These are phyloP conservation scores for Urostyla sp. DNA, from an alignment of 73 alveolate species.

Conservation along the genomic window DNA sequence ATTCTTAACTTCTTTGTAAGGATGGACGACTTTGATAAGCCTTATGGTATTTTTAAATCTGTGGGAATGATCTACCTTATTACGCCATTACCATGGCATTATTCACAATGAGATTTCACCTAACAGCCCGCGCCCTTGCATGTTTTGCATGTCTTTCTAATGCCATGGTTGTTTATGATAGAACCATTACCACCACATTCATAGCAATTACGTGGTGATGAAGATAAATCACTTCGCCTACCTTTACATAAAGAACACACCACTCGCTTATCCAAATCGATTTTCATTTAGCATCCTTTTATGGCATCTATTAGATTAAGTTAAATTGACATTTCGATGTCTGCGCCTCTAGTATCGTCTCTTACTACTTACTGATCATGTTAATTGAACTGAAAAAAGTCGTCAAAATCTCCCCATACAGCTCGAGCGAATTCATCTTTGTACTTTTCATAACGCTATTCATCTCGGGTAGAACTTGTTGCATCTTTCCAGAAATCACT, in stretches of 20 bases:
- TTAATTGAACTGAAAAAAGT: conserved; percentile 43
- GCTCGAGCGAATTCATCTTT: conserved; percentile 16
- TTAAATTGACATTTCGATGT: conserved; percentile 26
- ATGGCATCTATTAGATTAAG: conserved; percentile 58
- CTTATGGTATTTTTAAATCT: conserved; percentile 59
- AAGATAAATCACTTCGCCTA: conserved; percentile 43
- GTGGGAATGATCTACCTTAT: background rate
- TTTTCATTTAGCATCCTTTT: conserved; percentile 43
- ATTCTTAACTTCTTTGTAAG: conserved; percentile 51
- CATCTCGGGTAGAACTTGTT: too few species aligned
- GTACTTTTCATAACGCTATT: too few species aligned
- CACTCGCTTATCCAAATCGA: conserved; percentile 49
- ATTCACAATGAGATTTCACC: conserved; percentile 35
- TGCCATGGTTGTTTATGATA: conserved; percentile 54
- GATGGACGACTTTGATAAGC: too few species aligned
- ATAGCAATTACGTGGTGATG: conserved; percentile 56
- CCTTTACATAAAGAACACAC: conserved; percentile 62
- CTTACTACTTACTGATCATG: background rate
- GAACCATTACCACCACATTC: conserved; percentile 73
- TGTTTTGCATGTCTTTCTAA: conserved; percentile 49
- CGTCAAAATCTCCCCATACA: conserved; percentile 56
- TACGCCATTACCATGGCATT: conserved; percentile 55
- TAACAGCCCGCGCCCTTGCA: conserved; percentile 63
- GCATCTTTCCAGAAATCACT: conserved; percentile 25
- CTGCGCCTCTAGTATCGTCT: conserved; percentile 62